Conservation (phyloP, 2,329 filamentous ascomycete species). For the Colletotrichum neosansevieriae region DNA sequence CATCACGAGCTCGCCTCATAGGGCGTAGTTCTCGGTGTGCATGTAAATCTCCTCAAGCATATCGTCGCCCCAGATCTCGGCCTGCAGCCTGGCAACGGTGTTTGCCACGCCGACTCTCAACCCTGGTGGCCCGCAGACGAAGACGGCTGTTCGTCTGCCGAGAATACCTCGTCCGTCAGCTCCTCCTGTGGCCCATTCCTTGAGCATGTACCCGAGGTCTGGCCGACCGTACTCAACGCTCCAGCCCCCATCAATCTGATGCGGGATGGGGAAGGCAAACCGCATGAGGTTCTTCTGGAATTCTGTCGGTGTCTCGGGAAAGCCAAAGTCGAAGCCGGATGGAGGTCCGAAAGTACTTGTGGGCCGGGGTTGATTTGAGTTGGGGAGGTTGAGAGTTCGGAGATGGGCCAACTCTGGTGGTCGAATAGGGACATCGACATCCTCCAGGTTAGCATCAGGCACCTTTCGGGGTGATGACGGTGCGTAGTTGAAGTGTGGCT, state of each 20-base stretch:
- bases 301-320: slow-evolving; percentile 85
- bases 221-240: slow-evolving; percentile 92
- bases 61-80: slow-evolving; percentile 83
- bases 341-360: slow-evolving; percentile 70
- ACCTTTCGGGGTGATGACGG: slow-evolving; percentile 56
- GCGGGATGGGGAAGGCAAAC: slow-evolving; percentile 82
- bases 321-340: slow-evolving; percentile 81
- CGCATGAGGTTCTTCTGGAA: slow-evolving; percentile 92
- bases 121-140: slow-evolving; percentile 88
- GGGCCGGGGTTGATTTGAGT: slow-evolving; percentile 53
- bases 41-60: slow-evolving; percentile 90
- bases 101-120: slow-evolving; percentile 92
- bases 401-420: slow-evolving; percentile 70
- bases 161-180: slow-evolving; percentile 75
- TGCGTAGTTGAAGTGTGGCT: slow-evolving; percentile 71
- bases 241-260: slow-evolving; percentile 83
- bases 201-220: slow-evolving; percentile 87
- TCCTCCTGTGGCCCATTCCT: slow-evolving; percentile 82
- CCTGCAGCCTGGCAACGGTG: slow-evolving; percentile 85
- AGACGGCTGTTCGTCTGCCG: slow-evolving; percentile 86
- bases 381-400: slow-evolving; percentile 58
- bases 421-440: slow-evolving; percentile 48
- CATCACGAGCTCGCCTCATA: slow-evolving; percentile 60
- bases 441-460: slow-evolving; percentile 40
- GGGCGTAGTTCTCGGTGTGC: slow-evolving; percentile 94